Evolutionary conservation across 2,329 filamentous ascomycete species (phyloP).

Genomic region (Diaporthe capsici): DNA sequence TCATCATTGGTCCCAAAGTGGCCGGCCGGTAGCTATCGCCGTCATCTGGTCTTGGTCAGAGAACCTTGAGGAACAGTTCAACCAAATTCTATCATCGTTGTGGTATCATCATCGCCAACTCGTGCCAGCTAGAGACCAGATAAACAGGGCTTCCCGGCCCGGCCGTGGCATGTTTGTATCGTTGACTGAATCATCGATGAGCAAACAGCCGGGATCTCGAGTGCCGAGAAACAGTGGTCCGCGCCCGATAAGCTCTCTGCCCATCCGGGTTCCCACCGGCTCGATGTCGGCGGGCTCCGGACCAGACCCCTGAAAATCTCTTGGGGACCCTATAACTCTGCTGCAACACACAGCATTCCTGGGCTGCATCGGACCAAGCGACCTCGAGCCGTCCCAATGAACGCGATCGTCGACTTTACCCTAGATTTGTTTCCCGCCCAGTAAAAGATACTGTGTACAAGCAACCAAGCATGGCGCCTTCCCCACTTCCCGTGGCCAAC

Average conservation of each 20-base stretch:
- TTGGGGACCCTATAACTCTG: conserved; percentile 19
- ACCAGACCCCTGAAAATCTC: background rate
- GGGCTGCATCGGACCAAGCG: background rate
- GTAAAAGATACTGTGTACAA: background rate
- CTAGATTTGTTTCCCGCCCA: background rate
- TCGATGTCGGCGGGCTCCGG: conserved; percentile 28
- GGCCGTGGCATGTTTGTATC: background rate
- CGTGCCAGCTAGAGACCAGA: background rate
- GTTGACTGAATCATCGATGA: background rate
- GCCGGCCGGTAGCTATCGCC: background rate
- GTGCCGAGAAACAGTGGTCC: conserved; percentile 14
- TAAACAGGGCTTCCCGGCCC: conserved; percentile 12
- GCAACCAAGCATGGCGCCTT: conserved; percentile 35
- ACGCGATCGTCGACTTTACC: background rate
- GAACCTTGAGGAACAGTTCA: background rate
- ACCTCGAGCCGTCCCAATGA: conserved; percentile 2
- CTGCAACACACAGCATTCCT: conserved; percentile 7
- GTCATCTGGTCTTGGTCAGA: too few relatives aligned
- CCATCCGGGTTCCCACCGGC: conserved; percentile 28
- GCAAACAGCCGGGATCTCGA: background rate
- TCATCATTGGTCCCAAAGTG: too few relatives aligned
- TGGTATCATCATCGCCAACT: too few relatives aligned
- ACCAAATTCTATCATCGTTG: background rate
- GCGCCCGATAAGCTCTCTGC: conserved; percentile 35
- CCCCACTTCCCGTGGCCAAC: conserved; percentile 46